These are phyloP conservation scores for Straminergon stramineum DNA, from an alignment of 225 moss, liverwort and hornwort genomes.

Conservation along the genomic window DNA sequence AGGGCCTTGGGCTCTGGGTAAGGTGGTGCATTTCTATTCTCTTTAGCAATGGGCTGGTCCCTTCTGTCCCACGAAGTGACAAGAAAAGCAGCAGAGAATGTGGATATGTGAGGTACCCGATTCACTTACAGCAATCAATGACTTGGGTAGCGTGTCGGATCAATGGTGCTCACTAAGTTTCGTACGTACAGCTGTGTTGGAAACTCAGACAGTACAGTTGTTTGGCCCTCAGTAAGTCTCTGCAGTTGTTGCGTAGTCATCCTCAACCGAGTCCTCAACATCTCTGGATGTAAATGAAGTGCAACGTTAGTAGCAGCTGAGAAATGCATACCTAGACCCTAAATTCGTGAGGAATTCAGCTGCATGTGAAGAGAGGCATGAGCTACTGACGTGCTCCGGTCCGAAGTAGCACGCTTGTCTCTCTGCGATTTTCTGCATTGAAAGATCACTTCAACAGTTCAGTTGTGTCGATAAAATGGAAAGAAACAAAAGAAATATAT, in stretches of 20 bases:
- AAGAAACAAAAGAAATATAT: not conserved
- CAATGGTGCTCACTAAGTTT: not conserved
- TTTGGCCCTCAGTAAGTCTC: not conserved
- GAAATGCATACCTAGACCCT: not conserved
- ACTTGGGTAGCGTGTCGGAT: not conserved
- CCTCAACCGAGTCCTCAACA: not conserved
- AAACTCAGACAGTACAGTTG: not conserved
- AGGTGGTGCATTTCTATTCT: not conserved
- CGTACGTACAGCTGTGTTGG: not conserved
- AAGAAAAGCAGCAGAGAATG: not conserved
- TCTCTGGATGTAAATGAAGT: not conserved
- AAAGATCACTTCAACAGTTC: not conserved
- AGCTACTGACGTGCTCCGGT: not conserved
- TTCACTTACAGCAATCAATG: not conserved
- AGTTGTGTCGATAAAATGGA: not conserved
- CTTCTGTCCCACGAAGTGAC: not conserved
- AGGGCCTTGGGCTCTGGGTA: not conserved
- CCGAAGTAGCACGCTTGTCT: not conserved
- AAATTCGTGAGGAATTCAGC: not conserved
- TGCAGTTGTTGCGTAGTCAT: not conserved
- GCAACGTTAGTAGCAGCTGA: not conserved
- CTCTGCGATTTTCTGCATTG: not conserved
- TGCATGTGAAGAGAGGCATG: not conserved
- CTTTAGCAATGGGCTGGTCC: not conserved
- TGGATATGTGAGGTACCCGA: not conserved